Conservation (phyloP, 768 basidiomycete genomes). For the Rossbeevera mucosa region DNA sequence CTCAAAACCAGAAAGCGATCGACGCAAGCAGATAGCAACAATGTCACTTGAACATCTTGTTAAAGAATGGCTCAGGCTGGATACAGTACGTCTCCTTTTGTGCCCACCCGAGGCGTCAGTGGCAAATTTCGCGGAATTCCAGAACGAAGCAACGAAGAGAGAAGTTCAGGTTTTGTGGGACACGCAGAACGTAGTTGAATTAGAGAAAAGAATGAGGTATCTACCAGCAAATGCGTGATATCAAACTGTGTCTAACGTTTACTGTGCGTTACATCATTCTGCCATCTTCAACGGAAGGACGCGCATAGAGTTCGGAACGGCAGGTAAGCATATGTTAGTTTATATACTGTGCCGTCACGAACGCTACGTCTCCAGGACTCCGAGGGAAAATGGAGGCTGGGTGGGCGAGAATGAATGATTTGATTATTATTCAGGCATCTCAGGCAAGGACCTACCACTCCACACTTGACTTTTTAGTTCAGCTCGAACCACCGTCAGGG, state of each 20-base stretch:
- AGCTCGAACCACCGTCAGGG: constrained; percentile 43
- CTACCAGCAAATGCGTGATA: background rate
- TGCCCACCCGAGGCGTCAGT: background rate
- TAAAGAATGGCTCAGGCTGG: constrained; percentile 48
- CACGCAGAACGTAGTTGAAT: constrained; percentile 26
- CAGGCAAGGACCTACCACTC: constrained; percentile 43
- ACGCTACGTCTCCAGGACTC: constrained; percentile 45
- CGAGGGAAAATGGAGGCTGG: constrained; percentile 85
- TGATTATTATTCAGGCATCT: constrained; percentile 77
- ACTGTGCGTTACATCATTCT: background rate
- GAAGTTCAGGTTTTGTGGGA: constrained; percentile 36
- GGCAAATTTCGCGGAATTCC: background rate
- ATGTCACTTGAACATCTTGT: constrained; percentile 39
- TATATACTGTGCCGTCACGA: background rate
- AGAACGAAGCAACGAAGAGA: constrained; percentile 38
- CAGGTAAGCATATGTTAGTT: constrained; percentile 43
- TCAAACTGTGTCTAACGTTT: background rate
- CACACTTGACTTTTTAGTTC: background rate
- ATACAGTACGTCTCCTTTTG: constrained; percentile 33
- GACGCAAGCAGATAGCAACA: background rate
- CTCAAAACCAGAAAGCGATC: background rate
- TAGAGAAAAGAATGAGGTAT: constrained; percentile 42
- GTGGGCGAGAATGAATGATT: constrained; percentile 88
- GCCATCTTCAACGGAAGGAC: constrained; percentile 36
- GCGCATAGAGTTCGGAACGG: constrained; percentile 85